Evolutionary conservation across 2,329 filamentous ascomycete species (phyloP).

Genomic region (Diplodia scrobiculata): DNA sequence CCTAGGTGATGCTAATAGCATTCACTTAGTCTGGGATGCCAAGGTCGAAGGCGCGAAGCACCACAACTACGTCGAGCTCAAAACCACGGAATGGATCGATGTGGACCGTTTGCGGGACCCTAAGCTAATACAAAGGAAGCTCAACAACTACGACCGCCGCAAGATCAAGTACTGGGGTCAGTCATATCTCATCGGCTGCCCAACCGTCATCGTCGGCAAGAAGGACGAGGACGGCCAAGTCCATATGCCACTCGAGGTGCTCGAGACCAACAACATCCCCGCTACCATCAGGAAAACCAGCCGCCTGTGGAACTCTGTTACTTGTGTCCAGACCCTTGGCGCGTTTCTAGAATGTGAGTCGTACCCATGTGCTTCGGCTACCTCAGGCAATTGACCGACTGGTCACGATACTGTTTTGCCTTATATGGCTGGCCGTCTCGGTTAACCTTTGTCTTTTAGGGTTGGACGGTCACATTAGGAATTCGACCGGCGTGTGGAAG

Average conservation of each 20-base stretch:
- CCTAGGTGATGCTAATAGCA: background rate
- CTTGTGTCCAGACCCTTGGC: background rate
- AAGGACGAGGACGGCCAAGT: conserved; percentile 64
- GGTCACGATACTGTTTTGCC: background rate
- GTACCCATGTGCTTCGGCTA: too few relatives aligned
- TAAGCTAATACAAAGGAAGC: conserved; percentile 60
- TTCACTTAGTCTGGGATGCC: conserved; percentile 70
- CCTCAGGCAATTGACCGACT: background rate
- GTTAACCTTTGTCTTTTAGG: background rate
- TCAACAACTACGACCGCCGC: conserved; percentile 80
- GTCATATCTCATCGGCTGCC: conserved; percentile 89
- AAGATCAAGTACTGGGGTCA: conserved; percentile 96
- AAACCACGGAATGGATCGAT: conserved; percentile 74
- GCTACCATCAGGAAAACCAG: conserved; percentile 59
- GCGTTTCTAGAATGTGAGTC: conserved; percentile 6
- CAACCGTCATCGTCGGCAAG: conserved; percentile 79
- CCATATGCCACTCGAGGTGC: conserved; percentile 63
- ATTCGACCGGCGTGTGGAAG: conserved; percentile 6
- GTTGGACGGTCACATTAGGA: background rate
- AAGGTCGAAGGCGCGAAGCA: conserved; percentile 68
- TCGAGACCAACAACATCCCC: conserved; percentile 78
- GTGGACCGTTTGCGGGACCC: conserved; percentile 39
- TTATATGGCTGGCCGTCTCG: background rate
- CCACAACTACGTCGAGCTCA: conserved; percentile 91
- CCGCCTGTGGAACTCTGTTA: background rate